Conservation (phyloP, 805 yeast species). For the Nakazawaea laoshanensis region DNA sequence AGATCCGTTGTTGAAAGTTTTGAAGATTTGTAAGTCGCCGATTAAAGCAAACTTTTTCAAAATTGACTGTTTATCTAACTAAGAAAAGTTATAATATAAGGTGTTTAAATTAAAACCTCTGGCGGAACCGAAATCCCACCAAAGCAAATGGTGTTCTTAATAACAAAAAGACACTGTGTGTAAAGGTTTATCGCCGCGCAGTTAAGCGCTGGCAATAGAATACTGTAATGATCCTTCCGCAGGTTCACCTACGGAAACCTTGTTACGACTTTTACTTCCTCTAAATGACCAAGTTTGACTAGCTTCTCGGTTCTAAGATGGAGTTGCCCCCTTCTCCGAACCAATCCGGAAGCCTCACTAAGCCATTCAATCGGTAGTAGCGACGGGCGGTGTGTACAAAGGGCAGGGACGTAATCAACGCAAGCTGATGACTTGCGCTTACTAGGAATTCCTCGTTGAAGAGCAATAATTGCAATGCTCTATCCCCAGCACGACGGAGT, state of each 20-base stretch:
- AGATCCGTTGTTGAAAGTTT: conserved; percentile 33
- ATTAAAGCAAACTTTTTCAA: neutral
- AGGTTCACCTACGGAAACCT: conserved; percentile 34
- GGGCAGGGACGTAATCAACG: conserved; percentile 34
- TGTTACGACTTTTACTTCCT: conserved; percentile 22
- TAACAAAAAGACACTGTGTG: neutral
- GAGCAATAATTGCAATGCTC: conserved; percentile 35
- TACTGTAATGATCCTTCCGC: conserved; percentile 31
- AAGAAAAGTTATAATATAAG: too few species aligned
- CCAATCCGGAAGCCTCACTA: conserved; percentile 32
- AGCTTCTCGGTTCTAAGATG: conserved; percentile 26
- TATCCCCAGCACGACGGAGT: conserved; percentile 26
- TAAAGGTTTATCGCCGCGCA: conserved; percentile 18
- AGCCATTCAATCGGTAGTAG: conserved; percentile 38
- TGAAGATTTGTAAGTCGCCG: conserved; percentile 15
- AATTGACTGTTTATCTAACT: too few species aligned
- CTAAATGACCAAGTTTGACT: conserved; percentile 36
- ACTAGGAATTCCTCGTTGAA: conserved; percentile 39
- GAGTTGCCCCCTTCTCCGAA: conserved; percentile 27
- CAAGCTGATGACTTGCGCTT: conserved; percentile 27
- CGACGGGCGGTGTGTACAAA: conserved; percentile 33
- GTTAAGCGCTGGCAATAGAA: conserved; percentile 20
- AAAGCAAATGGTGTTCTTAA: neutral
- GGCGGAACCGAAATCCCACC: neutral
- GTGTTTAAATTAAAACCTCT: neutral